phyloP scores from a whole-genome alignment of 306 rosid genomes.

The Cucumis sativus region Cucumber_9930_V3 NC_026656.2:3563001-3563500 shows the following conservation, averaged over 20 bases:
- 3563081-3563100: constrained; percentile 31
- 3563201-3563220: constrained; percentile 93
- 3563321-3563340: constrained; percentile 78
- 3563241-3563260: constrained; percentile 53
- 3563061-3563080: not conserved
- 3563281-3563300: constrained; percentile 66
- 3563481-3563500: constrained; percentile 34
- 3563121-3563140: constrained; percentile 84
- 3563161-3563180: constrained; percentile 65
- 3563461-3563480: not conserved
- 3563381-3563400: constrained; percentile 29
- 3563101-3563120: constrained; percentile 69
- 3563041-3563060: constrained; percentile 11
- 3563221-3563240: constrained; percentile 77
- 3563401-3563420: not conserved
- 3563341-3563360: constrained; percentile 75
- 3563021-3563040: constrained; percentile 35
- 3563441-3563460: not conserved
- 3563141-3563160: constrained; percentile 52
- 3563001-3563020: constrained; percentile 56
- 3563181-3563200: constrained; percentile 74
- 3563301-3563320: constrained; percentile 62
- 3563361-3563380: constrained; percentile 66
- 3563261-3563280: constrained; percentile 68
- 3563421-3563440: not conserved